Percentiles rank a stretch among this genome's conserved stretches.
Evolutionary conservation across 2,329 filamentous ascomycete species (phyloP).

Genomic region (Hypoxylon sp.): DNA sequence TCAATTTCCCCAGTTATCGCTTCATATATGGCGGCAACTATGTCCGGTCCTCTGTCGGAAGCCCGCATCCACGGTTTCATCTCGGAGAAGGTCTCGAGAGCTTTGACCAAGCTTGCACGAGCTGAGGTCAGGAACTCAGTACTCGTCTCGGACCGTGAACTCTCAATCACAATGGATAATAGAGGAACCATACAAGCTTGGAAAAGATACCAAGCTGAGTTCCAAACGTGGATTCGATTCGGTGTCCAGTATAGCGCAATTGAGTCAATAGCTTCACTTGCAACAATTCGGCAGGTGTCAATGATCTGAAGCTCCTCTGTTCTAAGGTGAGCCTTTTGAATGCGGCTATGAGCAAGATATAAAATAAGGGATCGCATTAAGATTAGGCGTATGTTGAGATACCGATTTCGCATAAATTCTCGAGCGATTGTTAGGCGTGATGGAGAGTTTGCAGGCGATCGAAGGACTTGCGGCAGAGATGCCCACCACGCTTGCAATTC

Average conservation of each 20-base stretch:
- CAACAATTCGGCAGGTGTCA: constrained; percentile 28
- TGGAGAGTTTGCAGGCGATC: constrained; percentile 34
- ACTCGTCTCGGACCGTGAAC: constrained; percentile 31
- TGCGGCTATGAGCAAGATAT: constrained; percentile 37
- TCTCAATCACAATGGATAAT: constrained; percentile 35
- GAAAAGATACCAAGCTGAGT: constrained; percentile 43
- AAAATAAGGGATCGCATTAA: constrained; percentile 41
- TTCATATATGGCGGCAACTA: constrained; percentile 40
- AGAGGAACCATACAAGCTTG: constrained; percentile 43
- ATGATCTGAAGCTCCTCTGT: constrained; percentile 36
- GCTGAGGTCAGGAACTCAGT: constrained; percentile 22
- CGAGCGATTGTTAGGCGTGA: constrained; percentile 38
- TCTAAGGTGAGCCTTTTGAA: constrained; percentile 32
- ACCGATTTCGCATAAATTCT: constrained; percentile 43
- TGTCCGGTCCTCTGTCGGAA: constrained; percentile 37
- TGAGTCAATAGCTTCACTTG: constrained; percentile 39
- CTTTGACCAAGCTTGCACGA: constrained; percentile 39
- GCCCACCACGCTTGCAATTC: constrained; percentile 37
- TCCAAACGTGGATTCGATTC: constrained; percentile 42
- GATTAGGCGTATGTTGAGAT: constrained; percentile 40
- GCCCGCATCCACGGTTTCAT: constrained; percentile 44
- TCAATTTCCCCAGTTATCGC: constrained; percentile 37
- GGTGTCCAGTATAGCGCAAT: constrained; percentile 43
- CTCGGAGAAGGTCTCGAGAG: constrained; percentile 38
- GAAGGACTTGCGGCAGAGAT: constrained; percentile 33